These are phyloP conservation scores for Articulospora tetracladia DNA, from an alignment of 495 filamentous ascomycete species.

Conservation along the genomic window DNA sequence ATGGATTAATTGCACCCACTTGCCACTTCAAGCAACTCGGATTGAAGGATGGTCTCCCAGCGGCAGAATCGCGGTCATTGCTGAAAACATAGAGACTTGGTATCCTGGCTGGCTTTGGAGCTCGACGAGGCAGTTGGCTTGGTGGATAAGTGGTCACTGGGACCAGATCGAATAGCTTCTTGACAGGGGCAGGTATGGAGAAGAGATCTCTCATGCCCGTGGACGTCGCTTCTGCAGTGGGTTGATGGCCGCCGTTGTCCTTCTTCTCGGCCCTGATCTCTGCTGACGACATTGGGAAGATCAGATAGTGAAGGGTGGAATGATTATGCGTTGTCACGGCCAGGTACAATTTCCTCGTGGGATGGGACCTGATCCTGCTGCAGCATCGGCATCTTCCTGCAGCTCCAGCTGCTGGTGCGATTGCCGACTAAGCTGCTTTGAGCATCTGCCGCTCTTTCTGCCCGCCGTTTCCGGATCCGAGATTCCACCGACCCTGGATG, in stretches of 20 bases:
- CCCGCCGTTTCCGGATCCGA: background rate
- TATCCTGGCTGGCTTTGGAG: slow-evolving; percentile 46
- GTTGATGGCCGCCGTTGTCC: background rate
- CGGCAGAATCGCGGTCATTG: slow-evolving; percentile 56
- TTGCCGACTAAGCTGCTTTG: background rate
- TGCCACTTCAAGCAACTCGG: slow-evolving; percentile 96
- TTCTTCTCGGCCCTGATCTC: background rate
- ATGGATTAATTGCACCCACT: slow-evolving; percentile 47
- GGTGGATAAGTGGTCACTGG: slow-evolving; percentile 74
- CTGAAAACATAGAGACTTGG: slow-evolving; percentile 77
- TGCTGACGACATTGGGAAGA: background rate
- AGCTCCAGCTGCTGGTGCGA: background rate
- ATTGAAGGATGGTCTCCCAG: slow-evolving; percentile 77
- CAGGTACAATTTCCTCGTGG: no score
- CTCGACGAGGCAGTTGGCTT: slow-evolving; percentile 70
- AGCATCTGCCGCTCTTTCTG: background rate
- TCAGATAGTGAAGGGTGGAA: background rate
- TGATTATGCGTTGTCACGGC: background rate
- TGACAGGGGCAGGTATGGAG: slow-evolving; percentile 70
- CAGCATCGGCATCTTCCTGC: no score
- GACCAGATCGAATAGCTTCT: slow-evolving; percentile 77
- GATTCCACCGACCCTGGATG: background rate
- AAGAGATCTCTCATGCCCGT: slow-evolving; percentile 35
- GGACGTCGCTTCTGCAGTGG: background rate
- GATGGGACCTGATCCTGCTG: no score